Conservation (phyloP, 768 basidiomycete genomes). For the Leccinum uliginosum region DNA sequence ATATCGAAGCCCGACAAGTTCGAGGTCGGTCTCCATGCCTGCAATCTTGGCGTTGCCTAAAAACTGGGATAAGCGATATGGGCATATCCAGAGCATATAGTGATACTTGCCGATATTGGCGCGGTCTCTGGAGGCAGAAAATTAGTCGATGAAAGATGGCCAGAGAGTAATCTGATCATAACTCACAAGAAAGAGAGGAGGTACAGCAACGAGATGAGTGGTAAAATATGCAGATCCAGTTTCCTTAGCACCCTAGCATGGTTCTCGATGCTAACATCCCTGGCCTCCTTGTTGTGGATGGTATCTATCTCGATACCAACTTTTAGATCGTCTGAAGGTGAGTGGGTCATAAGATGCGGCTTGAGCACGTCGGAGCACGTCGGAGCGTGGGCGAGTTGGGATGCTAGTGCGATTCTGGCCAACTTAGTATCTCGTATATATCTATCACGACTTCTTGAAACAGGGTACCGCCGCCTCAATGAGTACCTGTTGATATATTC, state of each 20-base stretch:
- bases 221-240: background rate
- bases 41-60: slow-evolving; percentile 42
- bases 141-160: background rate
- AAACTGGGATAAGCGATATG: slow-evolving; percentile 3
- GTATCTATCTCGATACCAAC: slow-evolving; percentile 1
- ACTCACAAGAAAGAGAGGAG: background rate
- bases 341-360: background rate
- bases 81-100: background rate
- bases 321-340: background rate
- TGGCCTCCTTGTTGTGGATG: slow-evolving; percentile 11
- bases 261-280: background rate
- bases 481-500: background rate
- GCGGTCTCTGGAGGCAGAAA: slow-evolving; percentile 34
- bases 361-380: background rate
- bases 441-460: background rate
- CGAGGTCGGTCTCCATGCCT: slow-evolving; percentile 39
- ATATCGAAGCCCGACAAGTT: slow-evolving; percentile 34
- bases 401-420: background rate
- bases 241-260: background rate
- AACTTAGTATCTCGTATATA: background rate
- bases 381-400: background rate
- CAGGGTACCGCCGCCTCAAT: background rate
- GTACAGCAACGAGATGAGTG: background rate
- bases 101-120: slow-evolving; percentile 37
- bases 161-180: background rate